Percentiles rank a stretch among this genome's conserved stretches.
These are phyloP conservation scores for Cyclostephanos invisitatus DNA, from an alignment of 108 stramenopile genomes.

Conservation along the genomic window DNA sequence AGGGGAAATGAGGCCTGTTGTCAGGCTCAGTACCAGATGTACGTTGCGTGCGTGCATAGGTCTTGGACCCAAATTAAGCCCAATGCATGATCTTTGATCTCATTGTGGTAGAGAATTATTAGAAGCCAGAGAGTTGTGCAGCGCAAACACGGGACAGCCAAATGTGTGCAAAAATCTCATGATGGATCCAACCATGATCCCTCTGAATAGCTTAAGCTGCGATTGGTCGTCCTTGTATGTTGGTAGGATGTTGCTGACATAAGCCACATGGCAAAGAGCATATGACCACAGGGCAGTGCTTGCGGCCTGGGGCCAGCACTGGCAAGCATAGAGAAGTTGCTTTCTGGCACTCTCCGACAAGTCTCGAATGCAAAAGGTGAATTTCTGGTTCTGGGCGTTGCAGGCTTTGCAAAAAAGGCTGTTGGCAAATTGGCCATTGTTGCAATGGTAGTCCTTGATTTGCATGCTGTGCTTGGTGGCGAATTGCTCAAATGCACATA, in stretches of 20 bases:
- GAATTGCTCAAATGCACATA: constrained; percentile 11
- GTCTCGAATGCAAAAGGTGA: constrained; percentile 37
- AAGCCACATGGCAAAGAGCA: constrained; percentile 22
- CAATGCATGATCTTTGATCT: constrained; percentile 15
- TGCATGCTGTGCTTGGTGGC: constrained; percentile 16
- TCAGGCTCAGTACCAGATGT: background rate
- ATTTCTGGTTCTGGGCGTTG: background rate
- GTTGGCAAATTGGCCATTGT: constrained; percentile 51
- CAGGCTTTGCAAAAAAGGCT: background rate
- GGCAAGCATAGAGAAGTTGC: background rate
- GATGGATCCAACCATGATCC: background rate
- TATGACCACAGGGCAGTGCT: constrained; percentile 39
- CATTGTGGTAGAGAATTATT: constrained; percentile 22
- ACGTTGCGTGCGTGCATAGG: constrained; percentile 11
- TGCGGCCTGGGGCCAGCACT: too few relatives aligned
- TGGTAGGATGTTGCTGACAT: background rate
- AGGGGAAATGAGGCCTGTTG: background rate
- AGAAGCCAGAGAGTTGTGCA: constrained; percentile 11
- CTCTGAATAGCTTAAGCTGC: constrained; percentile 8
- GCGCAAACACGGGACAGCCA: constrained; percentile 30
- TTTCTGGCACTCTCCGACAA: constrained; percentile 10
- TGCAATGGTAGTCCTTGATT: constrained; percentile 46
- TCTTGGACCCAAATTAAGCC: constrained; percentile 34
- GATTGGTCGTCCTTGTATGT: background rate
- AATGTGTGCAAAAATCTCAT: constrained; percentile 22